Base-by-base conservation (phyloP, 2,329 filamentous ascomycete species). In the Aspergillus phoenicis region DNA sequence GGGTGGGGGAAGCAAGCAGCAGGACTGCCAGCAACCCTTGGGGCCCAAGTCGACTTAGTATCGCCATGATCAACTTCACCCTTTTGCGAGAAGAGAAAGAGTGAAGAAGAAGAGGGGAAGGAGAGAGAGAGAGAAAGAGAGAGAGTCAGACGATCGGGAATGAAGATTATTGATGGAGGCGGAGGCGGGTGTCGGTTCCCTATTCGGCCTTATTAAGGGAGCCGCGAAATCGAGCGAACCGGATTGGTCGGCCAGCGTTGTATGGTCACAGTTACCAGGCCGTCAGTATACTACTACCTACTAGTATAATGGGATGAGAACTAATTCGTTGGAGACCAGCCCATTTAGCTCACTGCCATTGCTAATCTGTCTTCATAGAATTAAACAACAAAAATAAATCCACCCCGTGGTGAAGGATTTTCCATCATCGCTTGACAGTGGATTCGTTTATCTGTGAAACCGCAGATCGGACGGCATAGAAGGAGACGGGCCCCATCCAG, bases 1-100 rank as follows among this genome's bases (percentile, higher is more conserved):
- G 63, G 13, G 62, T 71, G 38, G 70, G 59, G n/a, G 69, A 64
- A 49, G 68, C 63, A 24, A 77, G 48, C 38, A 74, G 62, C 33
- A 75, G 63, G 43, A 70, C 60, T 38, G 65, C 60, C 59, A 74
- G 62, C 59, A 68, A 65, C 58, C 67, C 62, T 59, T 66, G 63
- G 38, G 62, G 48, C 43, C 57, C 30, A 20, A 62, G 48, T 54
- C 58, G 58, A 61, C 64, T 64, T 62, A 68, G 66, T 52, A 62
- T 63, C 53, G 58, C 39, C 39, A 47, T 47, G 41, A 10, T 47
- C 64, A 41, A 22, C 38, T 36, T 56, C 47, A 57, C 49, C 33
- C 24, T 49, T 49, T 62, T 38, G 36, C 28, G 17, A 24, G 28
- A 58, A 33, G 26, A 55, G 52, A 51, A 30, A 33, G 26, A 17